Percentiles rank a stretch among this genome's conserved stretches.
Evolutionary conservation across 2,329 filamentous ascomycete genomes (phyloP).

Genomic region (Fusarium sp.): DNA sequence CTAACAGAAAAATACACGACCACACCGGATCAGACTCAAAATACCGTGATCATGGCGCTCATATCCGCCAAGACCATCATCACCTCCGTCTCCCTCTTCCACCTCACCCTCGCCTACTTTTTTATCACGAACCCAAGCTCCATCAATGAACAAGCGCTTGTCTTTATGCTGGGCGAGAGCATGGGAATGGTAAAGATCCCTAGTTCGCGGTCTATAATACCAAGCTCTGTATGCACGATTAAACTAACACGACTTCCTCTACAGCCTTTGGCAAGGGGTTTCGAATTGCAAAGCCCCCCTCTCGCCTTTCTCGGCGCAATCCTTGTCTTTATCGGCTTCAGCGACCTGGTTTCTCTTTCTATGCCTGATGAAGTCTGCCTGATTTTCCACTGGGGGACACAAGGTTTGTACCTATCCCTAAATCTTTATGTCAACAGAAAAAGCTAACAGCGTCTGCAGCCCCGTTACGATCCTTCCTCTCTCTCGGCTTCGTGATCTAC

Average conservation of each 20-base stretch:
- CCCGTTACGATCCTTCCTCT: conserved; percentile 71
- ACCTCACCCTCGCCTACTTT: conserved; percentile 84
- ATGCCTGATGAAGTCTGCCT: conserved; percentile 72
- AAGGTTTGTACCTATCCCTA: conserved; percentile 62
- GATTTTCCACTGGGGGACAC: conserved; percentile 71
- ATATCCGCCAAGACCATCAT: conserved; percentile 84
- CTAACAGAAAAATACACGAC: background rate
- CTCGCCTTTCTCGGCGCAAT: conserved; percentile 77
- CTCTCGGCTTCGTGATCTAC: conserved; percentile 70
- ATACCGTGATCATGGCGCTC: conserved; percentile 71
- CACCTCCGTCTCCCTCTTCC: conserved; percentile 82
- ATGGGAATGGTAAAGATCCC: conserved; percentile 75
- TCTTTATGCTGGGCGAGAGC: conserved; percentile 82
- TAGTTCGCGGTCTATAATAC: background rate
- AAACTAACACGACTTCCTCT: conserved; percentile 1
- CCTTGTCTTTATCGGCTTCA: conserved; percentile 67
- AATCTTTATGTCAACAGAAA: background rate
- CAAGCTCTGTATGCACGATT: background rate
- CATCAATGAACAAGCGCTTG: conserved; percentile 80
- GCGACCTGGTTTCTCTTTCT: conserved; percentile 72
- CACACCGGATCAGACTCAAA: background rate
- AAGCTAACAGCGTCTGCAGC: conserved; percentile 53
- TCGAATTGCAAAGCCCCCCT: conserved; percentile 74
- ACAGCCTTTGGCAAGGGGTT: conserved; percentile 64
- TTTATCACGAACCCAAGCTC: conserved; percentile 77